Evolutionary conservation across 257 asterid species (phyloP).

Genomic region (Solanum phureja): DNA sequence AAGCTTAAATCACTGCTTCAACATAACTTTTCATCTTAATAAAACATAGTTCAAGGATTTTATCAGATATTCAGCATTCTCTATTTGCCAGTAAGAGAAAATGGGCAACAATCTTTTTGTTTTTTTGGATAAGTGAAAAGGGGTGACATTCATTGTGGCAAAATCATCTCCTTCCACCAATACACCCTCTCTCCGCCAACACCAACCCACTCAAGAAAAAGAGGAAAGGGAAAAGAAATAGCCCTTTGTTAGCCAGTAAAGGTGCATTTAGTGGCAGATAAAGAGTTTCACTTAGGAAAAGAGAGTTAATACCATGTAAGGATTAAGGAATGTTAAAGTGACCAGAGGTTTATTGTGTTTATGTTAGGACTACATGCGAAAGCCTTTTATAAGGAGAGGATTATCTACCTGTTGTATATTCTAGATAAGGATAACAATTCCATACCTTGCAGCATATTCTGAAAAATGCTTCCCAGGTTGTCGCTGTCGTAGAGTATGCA

Average conservation of each 20-base stretch:
- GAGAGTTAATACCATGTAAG: neutral
- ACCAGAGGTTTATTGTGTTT: neutral
- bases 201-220: neutral
- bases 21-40: neutral
- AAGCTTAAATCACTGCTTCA: neutral
- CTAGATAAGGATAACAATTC: neutral
- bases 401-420: neutral
- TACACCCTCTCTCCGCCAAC: neutral
- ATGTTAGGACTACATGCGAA: neutral
- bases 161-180: neutral
- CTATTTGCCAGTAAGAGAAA: neutral
- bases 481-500: constrained; percentile 39
- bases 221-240: neutral
- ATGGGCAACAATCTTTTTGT: neutral
- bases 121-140: neutral
- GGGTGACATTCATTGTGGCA: neutral
- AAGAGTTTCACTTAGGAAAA: neutral
- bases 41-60: neutral
- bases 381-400: neutral
- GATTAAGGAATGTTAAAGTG: neutral
- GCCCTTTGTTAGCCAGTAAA: neutral
- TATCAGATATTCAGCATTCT: neutral
- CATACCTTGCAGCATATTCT: constrained; percentile 49
- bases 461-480: constrained; percentile 52
- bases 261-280: neutral